Percentiles rank a stretch among this genome's conserved stretches.
Evolutionary conservation across 306 rosid species (phyloP).

Genomic region (Astragalus glycyphyllos): DNA sequence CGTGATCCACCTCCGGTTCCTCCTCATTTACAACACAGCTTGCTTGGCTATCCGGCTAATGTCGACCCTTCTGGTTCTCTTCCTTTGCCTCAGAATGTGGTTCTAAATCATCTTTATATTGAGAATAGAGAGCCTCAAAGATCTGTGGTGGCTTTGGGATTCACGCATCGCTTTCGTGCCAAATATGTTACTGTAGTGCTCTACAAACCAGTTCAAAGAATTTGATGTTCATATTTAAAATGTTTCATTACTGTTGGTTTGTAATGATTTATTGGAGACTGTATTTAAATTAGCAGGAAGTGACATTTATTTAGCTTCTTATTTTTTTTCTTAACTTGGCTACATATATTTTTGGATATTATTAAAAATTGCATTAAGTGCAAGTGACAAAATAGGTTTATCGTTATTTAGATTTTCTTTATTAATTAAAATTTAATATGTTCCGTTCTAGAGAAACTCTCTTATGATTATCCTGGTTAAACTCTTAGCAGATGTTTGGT

Average conservation of each 20-base stretch:
- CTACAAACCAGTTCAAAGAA: constrained; percentile 90
- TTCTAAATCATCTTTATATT: constrained; percentile 92
- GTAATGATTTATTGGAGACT: constrained; percentile 49
- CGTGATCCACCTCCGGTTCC: constrained; percentile 90
- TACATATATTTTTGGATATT: neutral
- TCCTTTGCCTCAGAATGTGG: constrained; percentile 67
- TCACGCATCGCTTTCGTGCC: constrained; percentile 87
- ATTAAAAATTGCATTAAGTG: no score
- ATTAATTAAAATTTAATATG: no score
- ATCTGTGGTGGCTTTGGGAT: constrained; percentile 88
- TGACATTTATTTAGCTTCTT: constrained; percentile 39
- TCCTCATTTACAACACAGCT: constrained; percentile 74
- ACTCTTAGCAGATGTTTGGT: neutral
- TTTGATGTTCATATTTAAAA: constrained; percentile 43
- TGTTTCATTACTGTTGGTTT: constrained; percentile 15
- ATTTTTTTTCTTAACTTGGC: constrained; percentile 10
- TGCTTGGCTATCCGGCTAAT: constrained; percentile 63
- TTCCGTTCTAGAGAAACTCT: neutral
- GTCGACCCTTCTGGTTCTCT: constrained; percentile 59
- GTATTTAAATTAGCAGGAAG: constrained; percentile 37
- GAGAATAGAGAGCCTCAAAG: constrained; percentile 82
- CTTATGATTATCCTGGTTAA: neutral
- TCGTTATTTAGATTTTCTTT: no score
- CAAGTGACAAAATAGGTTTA: no score
- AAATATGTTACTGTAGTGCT: constrained; percentile 93